Percentiles rank a stretch among this genome's conserved stretches.
phyloP scores from a whole-genome alignment of 495 filamentous ascomycete species.

The Penicillium herquei region DNA sequence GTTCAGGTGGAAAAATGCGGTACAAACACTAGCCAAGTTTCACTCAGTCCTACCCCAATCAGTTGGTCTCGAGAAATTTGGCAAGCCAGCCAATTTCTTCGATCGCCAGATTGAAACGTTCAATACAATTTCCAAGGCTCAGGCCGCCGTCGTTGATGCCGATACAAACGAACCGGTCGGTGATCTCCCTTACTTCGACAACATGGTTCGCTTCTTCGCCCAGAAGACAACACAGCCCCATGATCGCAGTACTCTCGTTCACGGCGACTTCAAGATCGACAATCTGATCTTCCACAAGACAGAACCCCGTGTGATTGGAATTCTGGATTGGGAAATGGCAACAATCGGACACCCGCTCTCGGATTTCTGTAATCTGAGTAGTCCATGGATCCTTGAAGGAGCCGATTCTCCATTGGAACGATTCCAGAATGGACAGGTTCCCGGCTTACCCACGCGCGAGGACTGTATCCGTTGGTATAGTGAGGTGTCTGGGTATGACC shows the following conservation, averaged over 20 bases:
- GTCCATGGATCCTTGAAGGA: constrained; percentile 60
- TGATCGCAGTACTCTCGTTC: constrained; percentile 76
- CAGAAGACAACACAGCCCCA: constrained; percentile 62
- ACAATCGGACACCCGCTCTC: constrained; percentile 92
- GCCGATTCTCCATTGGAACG: constrained; percentile 33
- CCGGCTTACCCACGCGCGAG: constrained; percentile 71
- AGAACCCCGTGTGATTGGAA: constrained; percentile 84
- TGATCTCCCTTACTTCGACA: constrained; percentile 75
- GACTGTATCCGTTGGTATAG: constrained; percentile 76
- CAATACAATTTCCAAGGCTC: constrained; percentile 69
- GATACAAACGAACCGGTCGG: constrained; percentile 76
- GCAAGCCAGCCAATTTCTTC: constrained; percentile 77
- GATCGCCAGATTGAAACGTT: constrained; percentile 83
- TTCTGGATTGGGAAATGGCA: constrained; percentile 97
- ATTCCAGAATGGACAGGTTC: constrained; percentile 61
- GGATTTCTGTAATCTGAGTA: constrained; percentile 78
- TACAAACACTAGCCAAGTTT: constrained; percentile 79
- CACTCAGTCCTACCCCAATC: constrained; percentile 68
- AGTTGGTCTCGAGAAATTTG: constrained; percentile 69
- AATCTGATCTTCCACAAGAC: constrained; percentile 92
- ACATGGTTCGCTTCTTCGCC: constrained; percentile 78
- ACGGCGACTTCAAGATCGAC: constrained; percentile 98
- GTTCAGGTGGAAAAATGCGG: constrained; percentile 74
- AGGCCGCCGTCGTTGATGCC: constrained; percentile 71
- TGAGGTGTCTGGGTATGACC: constrained; percentile 68